Percentiles rank a stretch among this genome's conserved stretches.
phyloP scores from a whole-genome alignment of 176 grass and related monocot species.

The Aegilops umbellulata region DNA sequence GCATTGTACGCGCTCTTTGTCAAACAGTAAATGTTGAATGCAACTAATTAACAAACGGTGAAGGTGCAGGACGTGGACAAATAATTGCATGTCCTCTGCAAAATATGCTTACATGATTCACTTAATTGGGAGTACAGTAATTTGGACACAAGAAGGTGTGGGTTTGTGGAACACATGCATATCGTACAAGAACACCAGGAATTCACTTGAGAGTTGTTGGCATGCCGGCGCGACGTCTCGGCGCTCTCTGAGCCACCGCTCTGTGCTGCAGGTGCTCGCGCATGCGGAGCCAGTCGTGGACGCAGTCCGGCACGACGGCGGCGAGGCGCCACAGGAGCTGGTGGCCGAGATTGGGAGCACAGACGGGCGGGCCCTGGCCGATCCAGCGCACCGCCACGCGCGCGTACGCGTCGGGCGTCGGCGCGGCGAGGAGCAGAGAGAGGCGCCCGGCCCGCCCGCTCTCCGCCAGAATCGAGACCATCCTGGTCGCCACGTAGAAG shows the following conservation, averaged over 20 bases:
- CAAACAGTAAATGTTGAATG: no score
- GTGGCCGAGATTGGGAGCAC: slow-evolving; percentile 33
- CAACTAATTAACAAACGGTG: no score
- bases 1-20: no score
- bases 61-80: no score
- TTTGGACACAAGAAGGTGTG: no score
- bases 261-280: slow-evolving; percentile 9
- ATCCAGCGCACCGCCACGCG: slow-evolving; percentile 36
- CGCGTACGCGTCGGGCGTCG: slow-evolving; percentile 21
- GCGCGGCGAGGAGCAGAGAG: not conserved
- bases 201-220: no score
- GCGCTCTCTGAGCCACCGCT: not conserved
- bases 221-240: no score
- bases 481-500: slow-evolving; percentile 7
- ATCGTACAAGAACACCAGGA: no score
- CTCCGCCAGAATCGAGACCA: not conserved
- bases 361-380: slow-evolving; percentile 26
- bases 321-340: slow-evolving; percentile 34
- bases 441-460: not conserved
- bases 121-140: no score
- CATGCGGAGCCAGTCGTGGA: slow-evolving; percentile 14
- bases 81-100: no score
- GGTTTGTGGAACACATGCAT: no score
- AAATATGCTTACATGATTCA: no score
- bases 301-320: slow-evolving; percentile 14